A percentile compares a stretch with the other conserved stretches of the same genome.
phyloP scores from a whole-genome alignment of 1,139 yeast species.

The Yamadazyma trypodendri region DNA sequence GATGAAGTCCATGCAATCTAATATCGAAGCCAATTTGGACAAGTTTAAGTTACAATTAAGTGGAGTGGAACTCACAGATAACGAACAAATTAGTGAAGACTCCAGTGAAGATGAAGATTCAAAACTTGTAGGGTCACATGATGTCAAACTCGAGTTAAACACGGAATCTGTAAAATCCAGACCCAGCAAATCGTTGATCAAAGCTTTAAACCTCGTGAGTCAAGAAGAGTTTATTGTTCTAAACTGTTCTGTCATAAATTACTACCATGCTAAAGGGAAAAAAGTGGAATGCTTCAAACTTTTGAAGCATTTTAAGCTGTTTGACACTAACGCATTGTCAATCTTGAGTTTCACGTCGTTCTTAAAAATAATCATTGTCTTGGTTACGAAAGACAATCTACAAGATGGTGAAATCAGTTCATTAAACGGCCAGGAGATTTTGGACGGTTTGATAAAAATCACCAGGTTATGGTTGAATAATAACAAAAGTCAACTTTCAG shows the following conservation, averaged over 20 bases:
- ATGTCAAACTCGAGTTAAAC: constrained; percentile 13
- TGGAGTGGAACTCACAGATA: constrained; percentile 33
- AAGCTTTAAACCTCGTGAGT: constrained; percentile 32
- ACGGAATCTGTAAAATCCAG: constrained; percentile 3
- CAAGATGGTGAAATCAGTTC: constrained; percentile 7
- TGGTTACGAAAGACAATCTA: constrained; percentile 20
- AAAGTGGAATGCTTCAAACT: constrained; percentile 21
- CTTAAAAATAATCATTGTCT: constrained; percentile 24
- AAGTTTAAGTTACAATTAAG: constrained; percentile 22
- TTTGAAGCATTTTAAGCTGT: constrained; percentile 25
- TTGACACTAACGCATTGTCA: constrained; percentile 18
- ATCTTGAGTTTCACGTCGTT: constrained; percentile 35
- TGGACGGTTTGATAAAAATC: constrained; percentile 30
- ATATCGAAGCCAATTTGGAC: constrained; percentile 20
- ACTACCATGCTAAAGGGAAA: constrained; percentile 23
- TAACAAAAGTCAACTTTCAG: constrained; percentile 21
- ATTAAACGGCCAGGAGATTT: constrained; percentile 21
- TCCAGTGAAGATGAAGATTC: constrained; percentile 3
- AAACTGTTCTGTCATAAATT: constrained; percentile 26
- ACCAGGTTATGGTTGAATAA: constrained; percentile 35
- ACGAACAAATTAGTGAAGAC: constrained; percentile 16
- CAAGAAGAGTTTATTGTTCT: constrained; percentile 38
- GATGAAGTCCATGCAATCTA: constrained; percentile 19
- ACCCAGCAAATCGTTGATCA: constrained; percentile 18
- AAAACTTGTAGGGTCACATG: constrained; percentile 2